Percentiles rank a stretch among this genome's conserved stretches.
phyloP scores from a whole-genome alignment of 129 eudicot genomes.

The Chrysanthemum makinoi region DNA sequence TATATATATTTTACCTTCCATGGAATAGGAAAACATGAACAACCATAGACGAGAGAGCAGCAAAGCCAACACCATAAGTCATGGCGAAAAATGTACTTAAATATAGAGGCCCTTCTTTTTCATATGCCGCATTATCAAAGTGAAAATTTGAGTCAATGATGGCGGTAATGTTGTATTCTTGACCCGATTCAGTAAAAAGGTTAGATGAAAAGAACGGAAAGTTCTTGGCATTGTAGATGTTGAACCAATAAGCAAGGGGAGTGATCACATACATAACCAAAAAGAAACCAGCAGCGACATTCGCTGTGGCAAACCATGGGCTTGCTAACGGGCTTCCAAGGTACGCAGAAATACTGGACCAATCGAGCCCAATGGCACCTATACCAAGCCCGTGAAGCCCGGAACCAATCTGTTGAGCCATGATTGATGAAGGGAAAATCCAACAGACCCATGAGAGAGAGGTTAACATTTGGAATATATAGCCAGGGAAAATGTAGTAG shows the following conservation, averaged over 20 bases:
- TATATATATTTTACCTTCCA: slow-evolving; percentile 61
- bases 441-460: slow-evolving; percentile 98
- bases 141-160: slow-evolving; percentile 79
- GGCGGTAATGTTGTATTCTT: slow-evolving; percentile 65
- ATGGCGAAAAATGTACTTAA: slow-evolving; percentile 91
- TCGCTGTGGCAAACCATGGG: slow-evolving; percentile 98
- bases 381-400: slow-evolving; percentile 86
- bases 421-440: slow-evolving; percentile 74
- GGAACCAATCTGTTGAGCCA: slow-evolving; percentile 92
- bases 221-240: slow-evolving; percentile 71
- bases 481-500: slow-evolving; percentile 88
- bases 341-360: slow-evolving; percentile 85
- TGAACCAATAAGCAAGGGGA: slow-evolving; percentile 81
- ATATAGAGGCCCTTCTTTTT: slow-evolving; percentile 70
- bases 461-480: slow-evolving; percentile 80
- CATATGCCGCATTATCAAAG: slow-evolving; percentile 67
- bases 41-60: slow-evolving; percentile 79
- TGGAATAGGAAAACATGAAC: slow-evolving; percentile 85
- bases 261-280: slow-evolving; percentile 86
- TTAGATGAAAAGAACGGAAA: slow-evolving; percentile 75
- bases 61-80: slow-evolving; percentile 98
- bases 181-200: slow-evolving; percentile 62
- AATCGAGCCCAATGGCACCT: slow-evolving; percentile 79
- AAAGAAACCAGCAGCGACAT: slow-evolving; percentile 90
- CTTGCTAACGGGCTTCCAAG: slow-evolving; percentile 95